Percentiles rank a stretch among this genome's conserved stretches.
These are phyloP conservation scores for Lactarius tabidus DNA, from an alignment of 768 basidiomycete species.

Conservation along the genomic window DNA sequence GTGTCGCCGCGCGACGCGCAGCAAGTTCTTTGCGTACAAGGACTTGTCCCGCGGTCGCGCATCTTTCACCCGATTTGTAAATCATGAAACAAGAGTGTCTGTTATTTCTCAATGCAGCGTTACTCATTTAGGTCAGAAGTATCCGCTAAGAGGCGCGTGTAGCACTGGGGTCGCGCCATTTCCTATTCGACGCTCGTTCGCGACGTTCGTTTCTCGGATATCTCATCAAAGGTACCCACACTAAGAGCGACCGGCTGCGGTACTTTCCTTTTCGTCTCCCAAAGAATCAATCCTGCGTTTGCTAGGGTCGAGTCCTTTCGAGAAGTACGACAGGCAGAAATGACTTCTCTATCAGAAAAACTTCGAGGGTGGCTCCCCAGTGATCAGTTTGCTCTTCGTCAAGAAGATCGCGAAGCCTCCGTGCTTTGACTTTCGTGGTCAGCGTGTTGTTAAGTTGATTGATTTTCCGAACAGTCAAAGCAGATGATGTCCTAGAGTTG, in stretches of 20 bases:
- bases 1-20: constrained; percentile 90
- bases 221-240: background rate
- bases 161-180: background rate
- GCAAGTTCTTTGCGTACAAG: constrained; percentile 46
- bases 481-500: background rate
- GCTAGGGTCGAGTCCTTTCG: constrained; percentile 3
- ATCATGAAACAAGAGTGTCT: background rate
- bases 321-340: background rate
- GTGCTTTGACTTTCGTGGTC: background rate
- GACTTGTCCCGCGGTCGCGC: constrained; percentile 76
- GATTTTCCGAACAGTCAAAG: background rate
- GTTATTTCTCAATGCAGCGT: background rate
- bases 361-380: constrained; percentile 16
- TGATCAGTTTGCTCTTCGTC: background rate
- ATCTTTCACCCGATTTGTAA: constrained; percentile 21
- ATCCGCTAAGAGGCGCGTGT: background rate
- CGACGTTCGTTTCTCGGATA: background rate
- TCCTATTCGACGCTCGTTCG: background rate
- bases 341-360: constrained; percentile 1
- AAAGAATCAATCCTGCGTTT: background rate
- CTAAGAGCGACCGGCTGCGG: background rate
- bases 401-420: background rate
- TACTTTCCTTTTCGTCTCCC: background rate
- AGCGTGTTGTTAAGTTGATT: background rate
- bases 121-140: background rate